These are phyloP conservation scores for Pseudocercospora macadamiae DNA, from an alignment of 2,329 filamentous ascomycete species.

Conservation along the genomic window DNA sequence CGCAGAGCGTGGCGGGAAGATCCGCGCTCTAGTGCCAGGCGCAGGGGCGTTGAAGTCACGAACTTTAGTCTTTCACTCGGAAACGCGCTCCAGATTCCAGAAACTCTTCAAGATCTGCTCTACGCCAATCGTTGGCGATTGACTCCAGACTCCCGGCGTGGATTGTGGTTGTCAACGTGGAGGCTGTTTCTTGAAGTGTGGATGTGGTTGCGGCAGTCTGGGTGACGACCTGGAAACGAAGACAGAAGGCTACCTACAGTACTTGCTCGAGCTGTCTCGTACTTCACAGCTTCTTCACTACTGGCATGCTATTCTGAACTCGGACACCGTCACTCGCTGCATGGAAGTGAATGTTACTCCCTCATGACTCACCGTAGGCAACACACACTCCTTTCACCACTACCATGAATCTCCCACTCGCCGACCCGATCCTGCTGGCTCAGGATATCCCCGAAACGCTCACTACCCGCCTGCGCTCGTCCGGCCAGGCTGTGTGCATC, in stretches of 20 bases:
- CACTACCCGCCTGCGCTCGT: constrained; percentile 77
- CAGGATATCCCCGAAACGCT: constrained; percentile 90
- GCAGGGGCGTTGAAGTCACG: neutral
- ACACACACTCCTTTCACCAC: constrained; percentile 11
- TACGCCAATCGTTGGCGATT: constrained; percentile 2
- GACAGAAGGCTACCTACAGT: neutral
- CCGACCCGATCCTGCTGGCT: constrained; percentile 71
- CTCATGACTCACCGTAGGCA: constrained; percentile 18
- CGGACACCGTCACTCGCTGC: constrained; percentile 1
- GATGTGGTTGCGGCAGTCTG: neutral
- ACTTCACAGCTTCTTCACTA: too few species aligned
- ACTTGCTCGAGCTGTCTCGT: too few species aligned
- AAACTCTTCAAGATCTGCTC: neutral
- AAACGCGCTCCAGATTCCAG: neutral
- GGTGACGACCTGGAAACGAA: neutral
- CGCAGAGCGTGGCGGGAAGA: neutral
- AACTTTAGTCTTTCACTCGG: neutral
- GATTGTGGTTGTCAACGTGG: constrained; percentile 4
- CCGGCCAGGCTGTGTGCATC: constrained; percentile 65
- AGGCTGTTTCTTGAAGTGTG: neutral
- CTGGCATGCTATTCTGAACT: too few species aligned
- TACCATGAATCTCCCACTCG: constrained; percentile 74
- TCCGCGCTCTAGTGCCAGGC: neutral
- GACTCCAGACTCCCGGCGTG: neutral
- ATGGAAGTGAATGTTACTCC: neutral